Evolutionary conservation across 2,329 filamentous ascomycete genomes (phyloP), one percentile per base, ranked within the genome.

Genomic region (Colletotrichum shisoi): DNA sequence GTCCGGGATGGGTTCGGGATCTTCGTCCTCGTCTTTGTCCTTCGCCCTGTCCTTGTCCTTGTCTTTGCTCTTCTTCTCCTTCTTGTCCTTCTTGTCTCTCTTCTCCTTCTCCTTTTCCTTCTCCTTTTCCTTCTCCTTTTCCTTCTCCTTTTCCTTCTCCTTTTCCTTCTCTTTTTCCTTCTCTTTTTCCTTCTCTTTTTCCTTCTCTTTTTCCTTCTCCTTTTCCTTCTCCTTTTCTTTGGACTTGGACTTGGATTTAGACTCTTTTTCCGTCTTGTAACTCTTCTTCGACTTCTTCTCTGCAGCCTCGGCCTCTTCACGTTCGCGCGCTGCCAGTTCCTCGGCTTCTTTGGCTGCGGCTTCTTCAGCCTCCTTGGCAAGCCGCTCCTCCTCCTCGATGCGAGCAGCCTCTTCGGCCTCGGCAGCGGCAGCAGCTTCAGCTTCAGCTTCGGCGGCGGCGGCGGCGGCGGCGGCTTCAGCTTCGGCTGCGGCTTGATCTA

Each of bases 281-380:
- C 75, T 75, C 68, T 80, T 80, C 73, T 82, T 83, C 34, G 78
- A 76, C 71, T 81, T 79, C 67, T 79, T 78, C 48, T 77, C 74
- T 9, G 68, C 70, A 27, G 74, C 77, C 63, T 76, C 76, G 3
- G 74, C 74, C 58, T 76, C 75, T n/a, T 72, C 70, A 19, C 68
- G 71, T 57, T 73, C 73, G 12, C 69, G 71, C 11, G 67, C 72
- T 13, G 72, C 72, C 66, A 71, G 62, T 61, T 74, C 72, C 58
- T 78, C 76, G 15, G 77, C 78, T 42, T 78, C 76, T 57, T 77
- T 76, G 19, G 76, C 76, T 15, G 76, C 77, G 24, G 79, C 78
- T 71, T 82, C 79, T 52, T 79, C 77, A 7, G 77, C 78, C 63
- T 82, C 78, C 31, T 76, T 76, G 3, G 77, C 75, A 31, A 74